Percentiles rank a stretch among this genome's conserved stretches.
These are phyloP conservation scores for Xylaria sp. DNA, from an alignment of 495 filamentous ascomycete species.

Conservation along the genomic window DNA sequence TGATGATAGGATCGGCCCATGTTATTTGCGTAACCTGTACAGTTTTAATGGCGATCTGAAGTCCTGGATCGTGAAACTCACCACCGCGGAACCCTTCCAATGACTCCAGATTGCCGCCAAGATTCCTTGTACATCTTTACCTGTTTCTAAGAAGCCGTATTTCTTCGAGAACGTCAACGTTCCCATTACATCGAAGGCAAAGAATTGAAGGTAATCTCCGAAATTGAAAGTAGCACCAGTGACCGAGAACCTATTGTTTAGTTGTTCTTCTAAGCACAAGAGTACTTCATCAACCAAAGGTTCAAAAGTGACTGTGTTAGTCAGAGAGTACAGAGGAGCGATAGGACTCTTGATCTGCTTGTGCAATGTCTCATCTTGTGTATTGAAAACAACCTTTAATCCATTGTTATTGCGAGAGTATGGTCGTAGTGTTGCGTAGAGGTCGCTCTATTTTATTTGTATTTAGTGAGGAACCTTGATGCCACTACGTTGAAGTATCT, in stretches of 20 bases:
- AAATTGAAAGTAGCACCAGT: slow-evolving; percentile 42
- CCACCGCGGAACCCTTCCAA: slow-evolving; percentile 38
- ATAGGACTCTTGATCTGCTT: slow-evolving; percentile 50
- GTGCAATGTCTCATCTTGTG: slow-evolving; percentile 50
- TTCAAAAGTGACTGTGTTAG: slow-evolving; percentile 42
- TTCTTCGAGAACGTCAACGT: slow-evolving; percentile 62
- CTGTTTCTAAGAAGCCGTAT: slow-evolving; percentile 60
- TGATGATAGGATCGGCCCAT: slow-evolving; percentile 41
- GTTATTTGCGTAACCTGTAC: slow-evolving; percentile 47
- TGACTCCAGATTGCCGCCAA: slow-evolving; percentile 48
- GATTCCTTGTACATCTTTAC: slow-evolving; percentile 57
- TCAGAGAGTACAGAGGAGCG: slow-evolving; percentile 48
- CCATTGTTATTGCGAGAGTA: slow-evolving; percentile 36
- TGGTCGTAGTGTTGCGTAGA: slow-evolving; percentile 42
- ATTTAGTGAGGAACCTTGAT: neutral
- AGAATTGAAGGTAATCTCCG: slow-evolving; percentile 54
- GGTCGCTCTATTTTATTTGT: slow-evolving; percentile 32
- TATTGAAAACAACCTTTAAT: slow-evolving; percentile 46
- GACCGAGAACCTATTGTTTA: slow-evolving; percentile 43
- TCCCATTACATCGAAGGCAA: slow-evolving; percentile 66
- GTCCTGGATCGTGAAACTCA: slow-evolving; percentile 25
- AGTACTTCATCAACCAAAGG: slow-evolving; percentile 24
- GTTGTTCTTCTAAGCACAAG: slow-evolving; percentile 36
- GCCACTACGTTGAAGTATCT: neutral
- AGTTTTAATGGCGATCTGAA: neutral